Evolutionary conservation across 371 early-diverging fungal species (phyloP).

Genomic region (Rhizopus delemar): DNA sequence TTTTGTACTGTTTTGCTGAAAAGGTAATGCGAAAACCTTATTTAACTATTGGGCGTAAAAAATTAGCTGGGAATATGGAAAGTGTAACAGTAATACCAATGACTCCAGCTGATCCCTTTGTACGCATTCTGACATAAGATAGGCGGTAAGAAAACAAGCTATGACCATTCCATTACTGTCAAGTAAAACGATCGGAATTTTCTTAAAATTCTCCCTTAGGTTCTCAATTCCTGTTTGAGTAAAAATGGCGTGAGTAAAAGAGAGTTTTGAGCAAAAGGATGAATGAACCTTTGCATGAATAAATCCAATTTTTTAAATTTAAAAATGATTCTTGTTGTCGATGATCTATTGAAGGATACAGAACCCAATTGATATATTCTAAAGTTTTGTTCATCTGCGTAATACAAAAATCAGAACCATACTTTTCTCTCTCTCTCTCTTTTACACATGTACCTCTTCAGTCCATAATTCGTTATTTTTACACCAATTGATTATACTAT

Average conservation of each 20-base stretch:
- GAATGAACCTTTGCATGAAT: slow-evolving; percentile 12
- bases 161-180: slow-evolving; percentile 13
- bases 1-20: background rate
- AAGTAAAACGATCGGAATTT: slow-evolving; percentile 8
- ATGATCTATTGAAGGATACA: slow-evolving; percentile 17
- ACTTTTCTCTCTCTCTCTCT: background rate
- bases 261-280: background rate
- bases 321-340: slow-evolving; percentile 13
- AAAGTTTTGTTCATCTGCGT: slow-evolving; percentile 15
- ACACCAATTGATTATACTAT: slow-evolving; percentile 10
- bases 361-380: slow-evolving; percentile 16
- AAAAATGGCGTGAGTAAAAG: background rate
- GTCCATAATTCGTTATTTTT: slow-evolving; percentile 8
- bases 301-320: slow-evolving; percentile 15
- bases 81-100: slow-evolving; percentile 17
- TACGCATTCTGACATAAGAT: slow-evolving; percentile 11
- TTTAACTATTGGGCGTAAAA: background rate
- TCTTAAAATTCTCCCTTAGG: background rate
- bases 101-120: slow-evolving; percentile 17
- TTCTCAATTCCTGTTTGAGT: background rate
- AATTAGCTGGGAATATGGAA: background rate
- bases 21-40: slow-evolving; percentile 2
- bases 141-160: slow-evolving; percentile 16
- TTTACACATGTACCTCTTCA: slow-evolving; percentile 5
- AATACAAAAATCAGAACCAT: background rate